phyloP scores from a whole-genome alignment of 2,329 filamentous ascomycete genomes.

The Nemania abortiva region DNA sequence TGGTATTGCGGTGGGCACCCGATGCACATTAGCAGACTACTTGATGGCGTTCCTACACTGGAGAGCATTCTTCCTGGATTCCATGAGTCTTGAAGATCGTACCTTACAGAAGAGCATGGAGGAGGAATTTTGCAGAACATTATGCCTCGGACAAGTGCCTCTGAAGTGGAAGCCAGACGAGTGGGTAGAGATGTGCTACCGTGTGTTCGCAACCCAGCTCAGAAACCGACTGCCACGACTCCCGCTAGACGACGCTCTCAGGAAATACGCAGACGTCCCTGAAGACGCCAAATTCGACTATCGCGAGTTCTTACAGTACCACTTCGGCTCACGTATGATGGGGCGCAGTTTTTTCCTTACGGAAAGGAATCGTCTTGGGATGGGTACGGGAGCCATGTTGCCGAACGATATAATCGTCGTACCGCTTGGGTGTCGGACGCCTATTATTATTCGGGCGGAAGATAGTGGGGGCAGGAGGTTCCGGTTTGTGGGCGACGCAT shows the following conservation, averaged over 20 bases:
- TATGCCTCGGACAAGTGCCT: constrained; percentile 47
- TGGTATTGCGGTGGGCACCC: constrained; percentile 49
- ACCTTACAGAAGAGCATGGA: constrained; percentile 29
- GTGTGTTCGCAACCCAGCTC: constrained; percentile 41
- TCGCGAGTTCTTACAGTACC: constrained; percentile 38
- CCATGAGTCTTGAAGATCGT: constrained; percentile 7
- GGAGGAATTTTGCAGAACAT: constrained; percentile 49
- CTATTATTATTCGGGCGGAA: constrained; percentile 35
- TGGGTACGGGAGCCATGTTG: constrained; percentile 52
- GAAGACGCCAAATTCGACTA: constrained; percentile 3
- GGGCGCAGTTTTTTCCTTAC: constrained; percentile 47
- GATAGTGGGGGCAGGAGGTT: constrained; percentile 32
- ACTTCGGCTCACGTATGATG: constrained; percentile 43
- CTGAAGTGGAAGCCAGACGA: background rate
- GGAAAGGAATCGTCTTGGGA: constrained; percentile 44
- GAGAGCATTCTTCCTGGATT: constrained; percentile 47
- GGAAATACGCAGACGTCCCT: constrained; percentile 13
- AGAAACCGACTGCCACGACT: constrained; percentile 40
- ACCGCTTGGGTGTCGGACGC: constrained; percentile 53
- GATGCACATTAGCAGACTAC: constrained; percentile 48
- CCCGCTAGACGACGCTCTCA: constrained; percentile 34
- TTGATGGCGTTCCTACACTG: constrained; percentile 55
- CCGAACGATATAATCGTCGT: constrained; percentile 51
- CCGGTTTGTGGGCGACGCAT: constrained; percentile 52
- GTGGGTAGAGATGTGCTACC: constrained; percentile 44